Evolutionary conservation across 2,329 filamentous ascomycete genomes (phyloP), one percentile per base, ranked within the genome.

Genomic region (Westerdykella sp.): DNA sequence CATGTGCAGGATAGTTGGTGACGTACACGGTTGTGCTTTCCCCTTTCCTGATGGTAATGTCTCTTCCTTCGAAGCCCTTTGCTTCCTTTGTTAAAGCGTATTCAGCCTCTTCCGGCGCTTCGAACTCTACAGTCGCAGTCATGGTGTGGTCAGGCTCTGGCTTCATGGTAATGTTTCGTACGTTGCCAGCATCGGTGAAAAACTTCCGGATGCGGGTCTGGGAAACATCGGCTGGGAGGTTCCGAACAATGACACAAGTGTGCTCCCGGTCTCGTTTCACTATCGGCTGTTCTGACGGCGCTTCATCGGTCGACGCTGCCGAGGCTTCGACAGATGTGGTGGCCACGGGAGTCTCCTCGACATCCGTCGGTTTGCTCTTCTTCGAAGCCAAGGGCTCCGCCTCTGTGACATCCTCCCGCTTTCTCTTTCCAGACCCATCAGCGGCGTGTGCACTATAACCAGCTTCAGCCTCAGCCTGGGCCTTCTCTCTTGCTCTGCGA

Each of bases 221-320:
- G 1, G 81, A 81, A 1, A 82, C 78, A 42, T 84, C 78, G 3
- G 63, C 56, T 1, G 93, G 89, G 18, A 98, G 69, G 53, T 89
- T 85, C 40, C 79, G 82, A 4, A 95, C 83, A 41, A 94, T 79
- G 38, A 97, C 77, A 0, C 87, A 90, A 0, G 88, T 84, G 65
- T 97, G 85, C 62, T 98, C 93, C 34, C 93, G 83, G 66, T 98
- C 90, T 43, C 93, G 83, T 65, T 87, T 91, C 23, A 74, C 66
- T 23, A 70, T 63, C 7, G 42, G 34, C 5, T 58, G 45, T 25
- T 61, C 61, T 15, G 58, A 57, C 10, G 66, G 66, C 12, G 62
- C 55, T 45, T 73, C 68, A 43, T 63, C 59, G 25, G 54, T 50
- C 11, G 51, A 42, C 31, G 52, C 47, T 2, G 45, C 39, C 32